phyloP scores from a whole-genome alignment of 345 rosid species.

The Arabis hirsuta region DNA sequence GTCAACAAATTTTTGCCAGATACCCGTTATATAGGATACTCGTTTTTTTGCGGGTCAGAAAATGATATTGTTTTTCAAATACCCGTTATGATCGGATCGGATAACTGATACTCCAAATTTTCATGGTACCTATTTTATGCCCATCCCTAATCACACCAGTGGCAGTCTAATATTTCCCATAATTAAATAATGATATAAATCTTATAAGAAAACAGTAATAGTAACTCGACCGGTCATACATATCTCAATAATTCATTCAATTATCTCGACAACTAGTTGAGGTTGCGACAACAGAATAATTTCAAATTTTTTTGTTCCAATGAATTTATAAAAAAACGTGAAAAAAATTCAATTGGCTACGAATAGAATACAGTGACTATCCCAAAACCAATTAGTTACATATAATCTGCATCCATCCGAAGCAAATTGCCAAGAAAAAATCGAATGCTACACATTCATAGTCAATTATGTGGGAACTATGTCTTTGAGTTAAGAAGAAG shows the following conservation, averaged over 20 bases:
- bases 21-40: too few relatives aligned
- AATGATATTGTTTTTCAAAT: too few relatives aligned
- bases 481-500: too few relatives aligned
- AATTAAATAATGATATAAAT: neutral
- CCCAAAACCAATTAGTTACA: neutral
- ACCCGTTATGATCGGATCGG: too few relatives aligned
- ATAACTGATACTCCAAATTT: too few relatives aligned
- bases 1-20: too few relatives aligned
- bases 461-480: too few relatives aligned
- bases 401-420: neutral
- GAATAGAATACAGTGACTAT: neutral
- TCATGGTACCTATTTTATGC: too few relatives aligned
- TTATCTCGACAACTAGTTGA: neutral
- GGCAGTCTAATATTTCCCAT: neutral
- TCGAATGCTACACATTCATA: neutral
- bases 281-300: neutral
- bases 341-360: neutral
- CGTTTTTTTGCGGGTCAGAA: too few relatives aligned
- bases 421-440: neutral
- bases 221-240: neutral
- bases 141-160: neutral
- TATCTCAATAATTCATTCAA: constrained; percentile 5
- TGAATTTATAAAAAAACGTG: neutral
- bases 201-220: neutral
- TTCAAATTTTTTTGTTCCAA: neutral